Evolutionary conservation across 1,284 basidiomycete species (phyloP).

Genomic region (Marasmius sp.): DNA sequence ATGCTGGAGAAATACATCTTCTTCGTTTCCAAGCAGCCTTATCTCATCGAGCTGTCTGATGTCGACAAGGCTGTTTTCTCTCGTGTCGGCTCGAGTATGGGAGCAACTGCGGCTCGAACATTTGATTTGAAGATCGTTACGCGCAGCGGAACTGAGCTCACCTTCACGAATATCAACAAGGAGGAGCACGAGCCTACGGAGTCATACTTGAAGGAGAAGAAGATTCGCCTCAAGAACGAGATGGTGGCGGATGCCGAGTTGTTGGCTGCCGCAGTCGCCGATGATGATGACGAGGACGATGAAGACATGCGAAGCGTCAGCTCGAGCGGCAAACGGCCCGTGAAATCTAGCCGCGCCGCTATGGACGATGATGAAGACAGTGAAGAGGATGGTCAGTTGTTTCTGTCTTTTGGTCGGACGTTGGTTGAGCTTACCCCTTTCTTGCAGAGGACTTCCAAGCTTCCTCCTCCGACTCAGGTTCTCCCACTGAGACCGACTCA

Average conservation of each 20-base stretch:
- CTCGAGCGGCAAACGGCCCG: conserved; percentile 70
- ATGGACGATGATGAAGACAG: conserved; percentile 76
- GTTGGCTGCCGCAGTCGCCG: conserved; percentile 65
- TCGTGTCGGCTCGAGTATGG: conserved; percentile 89
- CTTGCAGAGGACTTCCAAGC: conserved; percentile 83
- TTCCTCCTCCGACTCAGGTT: conserved; percentile 81
- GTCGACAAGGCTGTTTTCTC: conserved; percentile 94
- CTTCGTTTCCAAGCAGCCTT: conserved; percentile 97
- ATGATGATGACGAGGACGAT: conserved; percentile 70
- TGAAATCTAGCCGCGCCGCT: conserved; percentile 38
- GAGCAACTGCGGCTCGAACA: conserved; percentile 82
- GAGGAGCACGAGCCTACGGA: conserved; percentile 92
- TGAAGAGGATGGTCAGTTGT: conserved; percentile 69
- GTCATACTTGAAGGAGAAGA: conserved; percentile 86
- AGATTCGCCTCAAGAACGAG: conserved; percentile 94
- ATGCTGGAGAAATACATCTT: conserved; percentile 97
- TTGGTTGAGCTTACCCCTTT: conserved; percentile 26
- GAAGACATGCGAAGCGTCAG: conserved; percentile 81
- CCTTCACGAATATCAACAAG: conserved; percentile 93
- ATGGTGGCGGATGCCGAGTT: conserved; percentile 87
- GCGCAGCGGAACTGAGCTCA: conserved; percentile 79
- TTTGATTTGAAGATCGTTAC: conserved; percentile 94
- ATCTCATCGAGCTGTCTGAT: conserved; percentile 89
- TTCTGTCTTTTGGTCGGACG: conserved; percentile 4
- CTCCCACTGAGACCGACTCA: conserved; percentile 75